Conservation (phyloP, 148 eudicot species). For the Cornus florida region DNA sequence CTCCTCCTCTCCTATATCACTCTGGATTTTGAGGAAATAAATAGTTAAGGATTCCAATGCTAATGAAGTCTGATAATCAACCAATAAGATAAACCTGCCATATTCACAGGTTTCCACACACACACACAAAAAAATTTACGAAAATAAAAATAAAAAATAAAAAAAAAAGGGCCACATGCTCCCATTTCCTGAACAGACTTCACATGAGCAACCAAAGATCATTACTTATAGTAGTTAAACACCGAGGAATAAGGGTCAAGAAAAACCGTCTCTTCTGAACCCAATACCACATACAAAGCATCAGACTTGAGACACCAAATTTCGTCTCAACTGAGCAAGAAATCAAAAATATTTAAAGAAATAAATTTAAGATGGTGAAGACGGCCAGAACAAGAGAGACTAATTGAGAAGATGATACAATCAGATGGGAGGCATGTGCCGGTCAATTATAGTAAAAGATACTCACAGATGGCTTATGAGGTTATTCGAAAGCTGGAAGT, state of each 20-base stretch:
- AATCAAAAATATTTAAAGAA: too few species aligned
- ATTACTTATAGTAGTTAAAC: background rate
- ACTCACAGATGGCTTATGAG: too few species aligned
- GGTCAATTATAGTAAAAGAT: too few species aligned
- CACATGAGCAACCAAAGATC: background rate
- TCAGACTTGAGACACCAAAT: background rate
- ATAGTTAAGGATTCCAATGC: background rate
- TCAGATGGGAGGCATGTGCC: too few species aligned
- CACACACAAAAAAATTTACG: too few species aligned
- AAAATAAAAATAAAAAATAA: too few species aligned
- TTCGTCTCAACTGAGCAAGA: background rate
- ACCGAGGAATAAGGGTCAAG: background rate
- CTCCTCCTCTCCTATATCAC: conserved; percentile 31
- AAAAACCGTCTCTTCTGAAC: background rate
- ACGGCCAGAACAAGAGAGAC: too few species aligned
- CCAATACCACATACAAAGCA: background rate
- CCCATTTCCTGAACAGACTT: background rate
- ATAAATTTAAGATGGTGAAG: background rate
- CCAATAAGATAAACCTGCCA: background rate
- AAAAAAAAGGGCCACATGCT: background rate
- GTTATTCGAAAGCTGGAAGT: too few species aligned
- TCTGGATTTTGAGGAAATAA: conserved; percentile 9
- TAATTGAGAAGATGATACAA: too few species aligned
- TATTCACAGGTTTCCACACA: too few species aligned
- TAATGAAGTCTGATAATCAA: background rate